Base-by-base conservation (phyloP, 169 alveolate species). In the Cryptosporidium tyzzeri region DNA sequence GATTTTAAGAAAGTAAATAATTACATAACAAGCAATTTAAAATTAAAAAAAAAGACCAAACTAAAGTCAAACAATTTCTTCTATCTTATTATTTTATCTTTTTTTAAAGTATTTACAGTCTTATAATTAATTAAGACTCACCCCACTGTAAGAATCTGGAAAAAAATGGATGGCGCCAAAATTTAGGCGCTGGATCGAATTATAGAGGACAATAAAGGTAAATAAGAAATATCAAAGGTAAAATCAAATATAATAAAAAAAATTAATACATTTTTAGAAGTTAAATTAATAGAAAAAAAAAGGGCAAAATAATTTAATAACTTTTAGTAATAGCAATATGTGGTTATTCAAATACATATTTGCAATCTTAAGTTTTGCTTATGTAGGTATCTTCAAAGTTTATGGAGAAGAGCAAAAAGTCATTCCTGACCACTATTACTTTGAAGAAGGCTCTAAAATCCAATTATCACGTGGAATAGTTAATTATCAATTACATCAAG, bases 351-450 rank as follows among this genome's bases (percentile, higher is more conserved):
- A 16, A 2, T 55, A 21, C 50, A 31, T 65, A 8, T 16, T 35
- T 65, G 35, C 33, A 65, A 12, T 16, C 9, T 12, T 65, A 29
- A n/a, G 71, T 65, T n/a, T 35, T 31, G 44, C 29, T 10, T 29
- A 29, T n/a, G 16, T 26, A n/a, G 41, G 45, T 71, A 5, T 44
- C 41, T 51, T 55, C 2, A 31, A 23, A 26, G 69, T 44, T 12
- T 16, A 16, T 8, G 45, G 50, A 50, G 67, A 44, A 3, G 68
- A 44, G 39, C 69, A 45, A 50, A 39, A 55, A 14, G 86, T 35
- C 53, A 74, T 74, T n/a, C 89, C 89, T 29, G 89, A 59, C 23
- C 80, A 80, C 69, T 80, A 41, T 65, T 80, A 80, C 62, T 80
- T 16, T 41, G 89, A 80, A 48, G 21, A 14, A 16, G 68, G 89